Base-by-base conservation (phyloP, 306 rosid genomes). In the Quercus gilva region DNA sequence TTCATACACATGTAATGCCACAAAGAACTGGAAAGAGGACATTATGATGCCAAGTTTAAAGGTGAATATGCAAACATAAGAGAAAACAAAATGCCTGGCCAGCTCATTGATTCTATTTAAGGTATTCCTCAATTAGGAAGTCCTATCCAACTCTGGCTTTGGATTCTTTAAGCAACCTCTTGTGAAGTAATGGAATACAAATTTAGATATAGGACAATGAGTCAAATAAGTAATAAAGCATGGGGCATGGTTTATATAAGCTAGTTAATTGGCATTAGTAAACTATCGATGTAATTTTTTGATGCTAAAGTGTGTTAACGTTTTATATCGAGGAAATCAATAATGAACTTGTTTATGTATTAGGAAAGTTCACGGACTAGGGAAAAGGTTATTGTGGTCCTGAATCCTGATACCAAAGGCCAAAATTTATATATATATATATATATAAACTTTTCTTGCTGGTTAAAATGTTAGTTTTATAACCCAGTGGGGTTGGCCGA, bases 1-100 rank as follows among this genome's bases (percentile, higher is more conserved):
- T 82, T 91, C 92, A 82, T 57, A 20, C 68, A 14, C 60, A 65
- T 20, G 41, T 31, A 80, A 82, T 43, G 91, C 87, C 89, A 81
- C 33, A 68, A 76, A 85, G 78, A 80, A 84, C 78, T 56, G 82
- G 75, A 84, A 53, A 67, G 12, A 75, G 43, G 29, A 73, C 80
- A 79, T 60, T 82, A 35, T 15, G 69, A 77, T 35, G 68, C 76
- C 41, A 13, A 21, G 58, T 71, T 28, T 81, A 55, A 56, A 80
- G 73, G 56, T 83, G 71, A 26, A 71, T 33, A 56, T 83, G 61
- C 69, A 77, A 77, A 82, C 84, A 85, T 29, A 5, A 72, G 56
- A 81, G 83, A 64, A 74, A 89, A 85, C 84, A 80, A 77, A 77
- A 23, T 60, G 85, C 73, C 64, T 76, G 87, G 67, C 81, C 79